Base-by-base conservation (phyloP, 768 basidiomycete species). In the Collybia mongolica region DNA sequence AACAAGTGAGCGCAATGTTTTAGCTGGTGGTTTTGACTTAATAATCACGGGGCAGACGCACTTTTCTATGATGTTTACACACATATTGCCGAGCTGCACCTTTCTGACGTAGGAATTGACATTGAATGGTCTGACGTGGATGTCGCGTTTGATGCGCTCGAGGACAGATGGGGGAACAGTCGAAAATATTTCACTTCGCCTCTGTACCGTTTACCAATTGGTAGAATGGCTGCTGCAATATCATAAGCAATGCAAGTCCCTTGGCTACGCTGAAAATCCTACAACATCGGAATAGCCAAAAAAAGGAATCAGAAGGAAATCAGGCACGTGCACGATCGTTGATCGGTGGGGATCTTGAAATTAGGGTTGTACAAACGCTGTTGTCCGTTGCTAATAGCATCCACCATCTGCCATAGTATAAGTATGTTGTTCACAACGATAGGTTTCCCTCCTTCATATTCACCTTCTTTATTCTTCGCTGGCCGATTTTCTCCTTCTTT, bases 31-130 rank as follows among this genome's bases (percentile, higher is more conserved):
- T 39, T 35, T 46, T 17, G 17, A 32, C 48, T 58, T 15, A 54
- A 39, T 52, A 44, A 6, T 18, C 20, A 28, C 43, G 26, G 53
- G 39, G n/a, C 60, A 96, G 93, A 95, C 70, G 75, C 85, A 0
- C 72, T 87, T 6, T 93, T 95, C 61, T 93, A 97, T 65, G 93
- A 97, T 59, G 90, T 98, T 6, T 96, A 92, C 62, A 91, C 89
- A 0, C 82, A 77, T 53, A 75, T 99, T 3, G 79, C 91, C 0
- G 93, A 94, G 52, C 67, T 95, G 32, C 93, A 98, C 62, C 76
- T 99, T 24, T 71, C 81, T n/a, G 84, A 90, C 41, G 71, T 90
- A 1, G 94, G 96, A 0, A 63, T 91, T n/a, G 72, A 83, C 39
- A 82, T 93, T 20, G 59, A 76, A 32, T 99, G 97, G 97, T 73